A percentile compares a stretch with the other conserved stretches of the same genome.
phyloP scores from a whole-genome alignment of 2,329 filamentous ascomycete species.

The Aspergillus sp. region DNA sequence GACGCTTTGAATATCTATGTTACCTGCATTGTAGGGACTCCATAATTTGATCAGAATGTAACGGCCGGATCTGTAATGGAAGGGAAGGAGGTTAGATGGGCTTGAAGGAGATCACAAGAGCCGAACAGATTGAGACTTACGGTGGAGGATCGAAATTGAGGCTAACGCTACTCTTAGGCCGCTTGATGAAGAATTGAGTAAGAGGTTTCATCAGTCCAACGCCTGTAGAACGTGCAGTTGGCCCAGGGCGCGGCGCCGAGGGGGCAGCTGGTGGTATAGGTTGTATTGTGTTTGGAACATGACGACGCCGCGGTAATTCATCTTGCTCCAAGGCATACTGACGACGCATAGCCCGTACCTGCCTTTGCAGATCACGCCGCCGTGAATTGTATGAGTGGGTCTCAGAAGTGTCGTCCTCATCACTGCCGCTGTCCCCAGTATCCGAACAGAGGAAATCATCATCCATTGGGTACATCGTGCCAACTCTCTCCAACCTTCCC shows the following conservation, averaged over 20 bases:
- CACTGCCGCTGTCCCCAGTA: conserved; percentile 32
- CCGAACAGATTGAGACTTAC: conserved; percentile 27
- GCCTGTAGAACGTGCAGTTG: conserved; percentile 5
- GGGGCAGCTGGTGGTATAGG: conserved; percentile 20
- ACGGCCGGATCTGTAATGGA: conserved; percentile 61
- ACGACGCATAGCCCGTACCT: conserved; percentile 22
- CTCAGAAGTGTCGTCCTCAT: conserved; percentile 27
- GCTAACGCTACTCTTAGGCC: conserved; percentile 78
- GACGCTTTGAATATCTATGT: conserved; percentile 88
- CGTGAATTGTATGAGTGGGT: conserved; percentile 25
- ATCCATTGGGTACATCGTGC: conserved; percentile 23
- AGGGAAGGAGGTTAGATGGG: conserved; percentile 9
- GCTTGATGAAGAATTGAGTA: conserved; percentile 80
- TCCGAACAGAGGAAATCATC: conserved; percentile 33
- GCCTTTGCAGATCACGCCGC: conserved; percentile 27
- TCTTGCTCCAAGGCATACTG: conserved; percentile 18
- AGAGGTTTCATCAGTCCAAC: conserved; percentile 64
- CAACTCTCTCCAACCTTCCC: conserved; percentile 21
- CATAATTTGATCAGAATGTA: conserved; percentile 90
- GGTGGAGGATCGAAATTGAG: conserved; percentile 66
- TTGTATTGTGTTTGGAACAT: conserved; percentile 28
- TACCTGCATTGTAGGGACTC: conserved; percentile 71
- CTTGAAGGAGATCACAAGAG: background rate
- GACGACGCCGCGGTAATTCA: conserved; percentile 22
- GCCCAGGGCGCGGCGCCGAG: conserved; percentile 9